These are phyloP conservation scores for Glycyrrhiza uralensis DNA, from an alignment of 306 rosid species.

Conservation along the genomic window DNA sequence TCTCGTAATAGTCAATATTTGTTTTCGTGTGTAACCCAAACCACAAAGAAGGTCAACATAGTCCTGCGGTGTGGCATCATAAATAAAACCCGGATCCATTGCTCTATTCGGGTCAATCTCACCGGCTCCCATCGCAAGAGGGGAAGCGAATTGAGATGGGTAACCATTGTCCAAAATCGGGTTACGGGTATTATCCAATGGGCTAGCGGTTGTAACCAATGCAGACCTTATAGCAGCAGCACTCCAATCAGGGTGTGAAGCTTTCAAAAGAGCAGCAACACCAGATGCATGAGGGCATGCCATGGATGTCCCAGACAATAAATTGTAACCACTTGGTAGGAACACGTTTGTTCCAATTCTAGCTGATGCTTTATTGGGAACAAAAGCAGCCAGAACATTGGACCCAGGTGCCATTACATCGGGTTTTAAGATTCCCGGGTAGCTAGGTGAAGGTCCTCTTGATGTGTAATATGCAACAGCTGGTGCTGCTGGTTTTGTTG, in stretches of 20 bases:
- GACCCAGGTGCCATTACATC: constrained; percentile 61
- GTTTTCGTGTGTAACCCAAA: constrained; percentile 30
- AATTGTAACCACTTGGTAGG: constrained; percentile 25
- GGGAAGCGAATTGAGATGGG: constrained; percentile 36
- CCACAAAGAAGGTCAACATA: constrained; percentile 48
- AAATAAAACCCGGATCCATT: constrained; percentile 49
- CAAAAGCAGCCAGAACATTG: constrained; percentile 44
- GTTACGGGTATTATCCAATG: constrained; percentile 29
- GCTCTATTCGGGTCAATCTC: constrained; percentile 55
- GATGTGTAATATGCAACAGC: constrained; percentile 42
- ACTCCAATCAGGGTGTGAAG: constrained; percentile 50
- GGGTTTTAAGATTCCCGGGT: constrained; percentile 40
- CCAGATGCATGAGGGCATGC: constrained; percentile 59
- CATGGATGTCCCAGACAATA: constrained; percentile 60
- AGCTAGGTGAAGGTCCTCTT: constrained; percentile 50
- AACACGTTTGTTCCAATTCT: constrained; percentile 27
- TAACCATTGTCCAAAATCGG: constrained; percentile 27
- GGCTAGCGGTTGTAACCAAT: constrained; percentile 47
- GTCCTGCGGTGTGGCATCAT: constrained; percentile 54
- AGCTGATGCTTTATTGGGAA: constrained; percentile 4
- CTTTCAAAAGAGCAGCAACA: constrained; percentile 41
- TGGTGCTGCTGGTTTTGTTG: constrained; percentile 43
- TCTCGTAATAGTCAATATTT: constrained; percentile 45
- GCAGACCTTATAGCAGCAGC: constrained; percentile 52
- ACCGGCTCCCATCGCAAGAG: constrained; percentile 56